Percentiles rank a stretch among this genome's conserved stretches.
phyloP scores from a whole-genome alignment of 164 flowering plant genomes.

The Vitis rupestris region DNA sequence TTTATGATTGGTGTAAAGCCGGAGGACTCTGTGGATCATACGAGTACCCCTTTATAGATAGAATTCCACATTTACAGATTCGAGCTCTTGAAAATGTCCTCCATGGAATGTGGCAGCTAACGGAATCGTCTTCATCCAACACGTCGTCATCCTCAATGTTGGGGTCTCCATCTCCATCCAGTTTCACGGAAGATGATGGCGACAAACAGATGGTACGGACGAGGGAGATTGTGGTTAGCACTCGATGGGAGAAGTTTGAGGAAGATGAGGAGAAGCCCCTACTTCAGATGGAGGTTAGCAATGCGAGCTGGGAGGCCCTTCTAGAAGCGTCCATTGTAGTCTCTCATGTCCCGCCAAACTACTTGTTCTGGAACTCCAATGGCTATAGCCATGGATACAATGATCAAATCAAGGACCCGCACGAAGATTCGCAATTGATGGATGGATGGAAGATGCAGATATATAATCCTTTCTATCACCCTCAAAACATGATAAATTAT shows the following conservation, averaged over 20 bases:
- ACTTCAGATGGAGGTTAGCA: slow-evolving; percentile 27
- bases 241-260: slow-evolving; percentile 36
- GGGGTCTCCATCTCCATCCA: slow-evolving; percentile 16
- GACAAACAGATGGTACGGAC: slow-evolving; percentile 4
- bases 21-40: slow-evolving; percentile 47
- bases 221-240: slow-evolving; percentile 11
- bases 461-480: slow-evolving; percentile 1
- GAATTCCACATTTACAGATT: slow-evolving; percentile 48
- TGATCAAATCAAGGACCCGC: neutral
- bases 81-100: slow-evolving; percentile 51
- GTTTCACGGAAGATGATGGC: slow-evolving; percentile 25
- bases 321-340: slow-evolving; percentile 39
- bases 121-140: slow-evolving; percentile 41
- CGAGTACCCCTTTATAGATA: slow-evolving; percentile 59
- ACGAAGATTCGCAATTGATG: neutral
- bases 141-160: neutral
- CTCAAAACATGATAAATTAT: too few relatives aligned
- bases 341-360: neutral
- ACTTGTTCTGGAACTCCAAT: neutral
- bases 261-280: slow-evolving; percentile 32
- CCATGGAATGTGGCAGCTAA: slow-evolving; percentile 56
- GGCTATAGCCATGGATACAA: too few relatives aligned
- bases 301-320: slow-evolving; percentile 50
- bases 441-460: slow-evolving; percentile 3
- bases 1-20: slow-evolving; percentile 46